Evolutionary conservation across 2,329 filamentous ascomycete species (phyloP), one percentile per base, ranked within the genome.

Genomic region (Scortechinia acanthostroma): DNA sequence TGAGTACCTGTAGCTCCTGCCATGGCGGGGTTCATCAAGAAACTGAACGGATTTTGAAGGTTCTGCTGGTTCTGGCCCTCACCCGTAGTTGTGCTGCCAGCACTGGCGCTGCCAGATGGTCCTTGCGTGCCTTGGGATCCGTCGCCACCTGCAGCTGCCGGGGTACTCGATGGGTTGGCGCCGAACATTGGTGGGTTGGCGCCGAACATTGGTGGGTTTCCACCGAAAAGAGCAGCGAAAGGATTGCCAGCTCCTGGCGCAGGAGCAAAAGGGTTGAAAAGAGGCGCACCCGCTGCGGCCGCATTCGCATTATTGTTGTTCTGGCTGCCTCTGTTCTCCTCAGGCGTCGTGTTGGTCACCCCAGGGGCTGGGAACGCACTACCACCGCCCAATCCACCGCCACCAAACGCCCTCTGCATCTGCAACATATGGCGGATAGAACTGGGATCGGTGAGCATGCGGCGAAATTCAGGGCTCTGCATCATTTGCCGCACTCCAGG

Each of bases 381-480:
- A 47, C 64, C 69, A 48, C 64, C 71, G 6, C 10, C 17, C 14
- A 6, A 6, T 43, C 69, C 70, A 46, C 59, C 62, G 46, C 73
- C 76, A 40, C 70, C 74, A 66, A 84, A 73, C 68, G 83, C 77
- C 47, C 86, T 76, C 59, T 91, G 86, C 80, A 97, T 85, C 49
- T 88, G 81, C 56, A 88, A 79, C 55, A 91, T 88, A 61, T 87
- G 82, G 47, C 89, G 76, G 51, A 98, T 78, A 54, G 89, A 81
- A 40, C 89, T 80, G 3, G 93, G 93, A 58, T 94, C 90, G 50
- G 89, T 91, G 75, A 98, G 84, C 86, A 97, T 93, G 44, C 86
- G 77, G 56, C 93, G 80, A 67, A 97, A 90, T 51, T 90, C 78
- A 0, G 91, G 91, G 20, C 91, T 93, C 49, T 89, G 83, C 55